Evolutionary conservation across 345 rosid genomes (phyloP).

Genomic region (Chamaenerion angustifolium): DNA sequence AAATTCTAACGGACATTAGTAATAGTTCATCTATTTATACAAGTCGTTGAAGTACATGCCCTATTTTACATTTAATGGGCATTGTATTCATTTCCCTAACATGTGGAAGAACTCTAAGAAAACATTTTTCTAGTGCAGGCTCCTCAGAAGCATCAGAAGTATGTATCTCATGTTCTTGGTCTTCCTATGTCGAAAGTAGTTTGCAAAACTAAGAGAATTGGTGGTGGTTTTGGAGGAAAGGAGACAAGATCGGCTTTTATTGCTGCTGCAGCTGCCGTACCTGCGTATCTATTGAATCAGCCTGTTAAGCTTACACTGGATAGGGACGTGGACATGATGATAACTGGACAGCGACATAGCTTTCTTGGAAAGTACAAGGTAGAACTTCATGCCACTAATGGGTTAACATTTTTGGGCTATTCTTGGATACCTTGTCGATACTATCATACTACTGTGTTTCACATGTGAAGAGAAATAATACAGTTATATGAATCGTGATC

Average conservation of each 20-base stretch:
- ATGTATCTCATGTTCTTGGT: conserved; percentile 76
- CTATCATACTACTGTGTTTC: no score
- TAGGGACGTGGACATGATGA: conserved; percentile 90
- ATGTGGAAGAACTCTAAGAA: neutral
- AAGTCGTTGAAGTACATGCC: no score
- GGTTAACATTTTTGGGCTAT: no score
- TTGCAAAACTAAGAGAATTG: conserved; percentile 80
- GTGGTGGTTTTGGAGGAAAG: conserved; percentile 99
- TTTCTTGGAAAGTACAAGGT: conserved; percentile 95
- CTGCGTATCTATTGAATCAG: conserved; percentile 64
- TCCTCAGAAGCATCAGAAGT: conserved; percentile 89
- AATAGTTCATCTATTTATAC: no score
- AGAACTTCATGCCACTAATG: neutral
- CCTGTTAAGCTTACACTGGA: conserved; percentile 80
- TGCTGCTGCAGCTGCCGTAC: conserved; percentile 81
- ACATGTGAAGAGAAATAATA: no score
- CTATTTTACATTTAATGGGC: no score
- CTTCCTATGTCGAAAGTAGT: conserved; percentile 96
- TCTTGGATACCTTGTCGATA: no score
- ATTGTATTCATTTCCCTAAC: neutral
- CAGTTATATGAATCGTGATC: no score
- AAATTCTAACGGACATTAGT: no score
- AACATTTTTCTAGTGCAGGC: conserved; percentile 37
- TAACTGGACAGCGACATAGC: conserved; percentile 88
- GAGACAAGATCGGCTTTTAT: conserved; percentile 83